These are phyloP conservation scores for Pestalotiopsis fici DNA, from an alignment of 2,329 filamentous ascomycete species.

Conservation along the genomic window DNA sequence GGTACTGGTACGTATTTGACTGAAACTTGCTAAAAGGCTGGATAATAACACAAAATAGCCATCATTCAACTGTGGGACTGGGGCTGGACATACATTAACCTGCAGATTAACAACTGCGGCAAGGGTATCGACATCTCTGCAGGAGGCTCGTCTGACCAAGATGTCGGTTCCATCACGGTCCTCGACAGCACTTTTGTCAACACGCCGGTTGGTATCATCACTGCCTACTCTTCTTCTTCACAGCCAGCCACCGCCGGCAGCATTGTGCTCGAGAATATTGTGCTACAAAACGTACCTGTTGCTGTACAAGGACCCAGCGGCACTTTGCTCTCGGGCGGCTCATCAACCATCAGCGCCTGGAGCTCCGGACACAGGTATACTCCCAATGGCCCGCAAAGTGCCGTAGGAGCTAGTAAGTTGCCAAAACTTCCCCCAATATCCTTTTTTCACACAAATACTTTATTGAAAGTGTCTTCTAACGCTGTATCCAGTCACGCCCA, in stretches of 20 bases:
- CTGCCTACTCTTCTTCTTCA: constrained; percentile 49
- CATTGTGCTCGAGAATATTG: constrained; percentile 57
- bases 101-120: constrained; percentile 59
- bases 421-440: not conserved
- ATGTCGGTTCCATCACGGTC: constrained; percentile 70
- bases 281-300: constrained; percentile 35
- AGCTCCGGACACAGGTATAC: constrained; percentile 68
- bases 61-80: constrained; percentile 74
- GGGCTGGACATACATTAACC: constrained; percentile 68
- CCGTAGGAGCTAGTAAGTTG: constrained; percentile 42
- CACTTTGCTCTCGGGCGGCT: constrained; percentile 56
- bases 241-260: constrained; percentile 49
- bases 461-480: not conserved
- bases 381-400: constrained; percentile 35
- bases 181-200: constrained; percentile 69
- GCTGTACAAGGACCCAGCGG: constrained; percentile 39
- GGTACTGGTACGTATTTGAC: constrained; percentile 47
- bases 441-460: too few species aligned
- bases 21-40: not conserved
- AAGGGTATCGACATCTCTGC: constrained; percentile 63
- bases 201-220: constrained; percentile 65
- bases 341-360: constrained; percentile 60
- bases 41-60: constrained; percentile 31
- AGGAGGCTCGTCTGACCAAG: constrained; percentile 47
- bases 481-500: constrained; percentile 33